Evolutionary conservation across 805 yeast genomes (phyloP).

Genomic region (Schizosaccharomyces pombe): ASM294v3 CU329670.1:4931501-4932000

Average conservation of each 20-base stretch:
- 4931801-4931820: slow-evolving; percentile 74
- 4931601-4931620: slow-evolving; percentile 81
- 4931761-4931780: slow-evolving; percentile 78
- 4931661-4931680: slow-evolving; percentile 69
- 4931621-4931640: slow-evolving; percentile 82
- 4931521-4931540: slow-evolving; percentile 55
- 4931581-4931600: slow-evolving; percentile 80
- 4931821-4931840: slow-evolving; percentile 56
- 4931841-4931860: slow-evolving; percentile 81
- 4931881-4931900: slow-evolving; percentile 80
- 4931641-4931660: slow-evolving; percentile 66
- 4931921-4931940: slow-evolving; percentile 64
- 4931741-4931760: slow-evolving; percentile 43
- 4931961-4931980: slow-evolving; percentile 55
- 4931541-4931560: slow-evolving; percentile 85
- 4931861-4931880: slow-evolving; percentile 83
- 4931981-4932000: slow-evolving; percentile 69
- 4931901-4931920: slow-evolving; percentile 79
- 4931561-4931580: slow-evolving; percentile 66
- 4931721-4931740: slow-evolving; percentile 63
- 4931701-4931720: slow-evolving; percentile 54
- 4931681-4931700: slow-evolving; percentile 80
- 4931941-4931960: slow-evolving; percentile 51
- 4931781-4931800: slow-evolving; percentile 76
- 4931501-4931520: slow-evolving; percentile 26